phyloP scores from a whole-genome alignment of 768 basidiomycete genomes.

The Rhodotorula taiwanensis region DNA sequence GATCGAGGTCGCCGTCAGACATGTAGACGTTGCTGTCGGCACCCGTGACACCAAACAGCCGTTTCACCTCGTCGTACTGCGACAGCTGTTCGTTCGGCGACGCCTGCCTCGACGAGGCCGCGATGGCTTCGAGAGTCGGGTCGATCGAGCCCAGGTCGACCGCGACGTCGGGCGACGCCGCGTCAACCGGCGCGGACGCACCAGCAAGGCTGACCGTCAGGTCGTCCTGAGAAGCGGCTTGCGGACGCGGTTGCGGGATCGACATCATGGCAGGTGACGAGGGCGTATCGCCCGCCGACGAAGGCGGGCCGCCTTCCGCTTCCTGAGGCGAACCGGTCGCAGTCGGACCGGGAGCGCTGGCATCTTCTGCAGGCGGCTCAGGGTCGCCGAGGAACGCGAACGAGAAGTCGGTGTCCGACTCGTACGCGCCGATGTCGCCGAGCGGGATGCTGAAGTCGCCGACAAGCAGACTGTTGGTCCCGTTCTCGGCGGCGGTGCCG shows the following conservation, averaged over 20 bases:
- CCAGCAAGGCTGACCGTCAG: background rate
- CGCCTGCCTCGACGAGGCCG: background rate
- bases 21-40: background rate
- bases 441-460: conserved; percentile 25
- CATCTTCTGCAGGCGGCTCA: background rate
- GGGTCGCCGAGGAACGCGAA: conserved; percentile 10
- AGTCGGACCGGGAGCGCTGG: background rate
- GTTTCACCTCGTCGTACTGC: conserved; percentile 9
- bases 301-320: background rate
- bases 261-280: background rate
- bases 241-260: background rate
- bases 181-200: background rate
- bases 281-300: background rate
- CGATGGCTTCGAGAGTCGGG: conserved; percentile 6
- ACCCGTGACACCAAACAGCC: background rate
- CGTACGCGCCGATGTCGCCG: conserved; percentile 17
- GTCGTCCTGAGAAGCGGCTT: background rate
- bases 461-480: background rate
- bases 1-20: background rate
- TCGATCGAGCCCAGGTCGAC: conserved; percentile 17
- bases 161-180: background rate
- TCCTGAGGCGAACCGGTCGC: background rate
- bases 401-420: conserved; percentile 5
- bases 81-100: background rate
- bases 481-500: background rate